Percentiles rank a stretch among this genome's conserved stretches.
These are phyloP conservation scores for Trametes meyenii DNA, from an alignment of 768 basidiomycete genomes.

Conservation along the genomic window DNA sequence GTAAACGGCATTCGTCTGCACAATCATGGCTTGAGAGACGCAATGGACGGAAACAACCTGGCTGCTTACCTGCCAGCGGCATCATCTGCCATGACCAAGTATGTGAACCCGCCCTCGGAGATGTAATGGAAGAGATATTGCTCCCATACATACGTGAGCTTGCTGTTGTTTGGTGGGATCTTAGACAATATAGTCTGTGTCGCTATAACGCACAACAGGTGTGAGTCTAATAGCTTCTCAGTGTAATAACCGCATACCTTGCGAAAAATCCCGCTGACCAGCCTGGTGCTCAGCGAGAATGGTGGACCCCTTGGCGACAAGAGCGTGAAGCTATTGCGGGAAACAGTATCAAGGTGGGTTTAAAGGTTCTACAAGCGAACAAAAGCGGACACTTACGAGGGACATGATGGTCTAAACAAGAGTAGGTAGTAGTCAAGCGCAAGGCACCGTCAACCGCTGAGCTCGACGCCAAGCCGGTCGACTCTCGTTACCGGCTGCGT, in stretches of 20 bases:
- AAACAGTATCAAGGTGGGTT: background rate
- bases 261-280: conserved; percentile 84
- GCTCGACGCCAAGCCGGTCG: background rate
- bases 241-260: conserved; percentile 53
- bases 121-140: conserved; percentile 95
- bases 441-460: background rate
- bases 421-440: background rate
- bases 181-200: conserved; percentile 89
- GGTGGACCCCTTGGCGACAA: conserved; percentile 75
- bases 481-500: conserved; percentile 15
- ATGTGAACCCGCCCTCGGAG: conserved; percentile 83
- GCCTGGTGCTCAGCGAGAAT: conserved; percentile 89
- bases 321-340: conserved; percentile 60
- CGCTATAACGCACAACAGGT: conserved; percentile 45
- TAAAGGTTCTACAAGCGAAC: conserved; percentile 38
- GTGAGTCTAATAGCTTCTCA: no score
- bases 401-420: conserved; percentile 27
- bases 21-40: background rate
- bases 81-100: conserved; percentile 95
- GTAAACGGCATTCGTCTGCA: conserved; percentile 89
- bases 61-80: conserved; percentile 74
- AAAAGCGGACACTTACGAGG: conserved; percentile 29
- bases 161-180: conserved; percentile 88
- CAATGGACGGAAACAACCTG: background rate
- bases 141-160: conserved; percentile 88